Percentiles rank a stretch among this genome's conserved stretches.
Evolutionary conservation across 495 filamentous ascomycete species (phyloP).

Genomic region (Articulospora tetracladia): DNA sequence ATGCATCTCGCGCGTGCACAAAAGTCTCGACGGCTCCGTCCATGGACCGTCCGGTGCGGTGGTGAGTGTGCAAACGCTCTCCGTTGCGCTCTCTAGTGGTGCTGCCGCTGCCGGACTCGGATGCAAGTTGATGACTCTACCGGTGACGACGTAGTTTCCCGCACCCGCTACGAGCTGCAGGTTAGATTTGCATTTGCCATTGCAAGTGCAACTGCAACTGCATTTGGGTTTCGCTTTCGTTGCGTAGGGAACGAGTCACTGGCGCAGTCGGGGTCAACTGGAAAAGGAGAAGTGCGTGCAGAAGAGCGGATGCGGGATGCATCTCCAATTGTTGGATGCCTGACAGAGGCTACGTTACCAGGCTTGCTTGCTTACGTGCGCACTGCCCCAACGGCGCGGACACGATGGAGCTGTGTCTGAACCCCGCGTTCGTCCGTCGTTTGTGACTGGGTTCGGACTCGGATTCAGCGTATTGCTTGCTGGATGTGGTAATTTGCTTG

Average conservation of each 20-base stretch:
- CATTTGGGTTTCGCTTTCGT: no score
- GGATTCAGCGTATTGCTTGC: not conserved
- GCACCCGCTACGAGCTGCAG: not conserved
- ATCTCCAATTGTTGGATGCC: not conserved
- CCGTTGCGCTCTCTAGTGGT: not conserved
- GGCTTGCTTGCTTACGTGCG: not conserved
- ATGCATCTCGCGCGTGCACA: not conserved
- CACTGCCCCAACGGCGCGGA: not conserved
- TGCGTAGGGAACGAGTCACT: no score
- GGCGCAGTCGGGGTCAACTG: not conserved
- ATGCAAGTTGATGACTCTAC: not conserved
- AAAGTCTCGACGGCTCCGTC: not conserved
- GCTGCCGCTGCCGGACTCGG: not conserved
- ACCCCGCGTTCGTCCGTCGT: not conserved
- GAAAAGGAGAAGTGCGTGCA: constrained; percentile 6
- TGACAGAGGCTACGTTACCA: not conserved
- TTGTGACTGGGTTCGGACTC: not conserved
- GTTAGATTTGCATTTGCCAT: not conserved
- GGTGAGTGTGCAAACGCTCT: not conserved
- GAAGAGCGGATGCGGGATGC: constrained; percentile 8
- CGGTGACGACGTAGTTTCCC: no score
- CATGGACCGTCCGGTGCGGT: not conserved
- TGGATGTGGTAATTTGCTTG: not conserved
- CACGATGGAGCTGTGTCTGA: no score
- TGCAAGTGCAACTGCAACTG: not conserved